phyloP scores from a whole-genome alignment of 73 alveolate genomes.

The Loxodes magnus region DNA sequence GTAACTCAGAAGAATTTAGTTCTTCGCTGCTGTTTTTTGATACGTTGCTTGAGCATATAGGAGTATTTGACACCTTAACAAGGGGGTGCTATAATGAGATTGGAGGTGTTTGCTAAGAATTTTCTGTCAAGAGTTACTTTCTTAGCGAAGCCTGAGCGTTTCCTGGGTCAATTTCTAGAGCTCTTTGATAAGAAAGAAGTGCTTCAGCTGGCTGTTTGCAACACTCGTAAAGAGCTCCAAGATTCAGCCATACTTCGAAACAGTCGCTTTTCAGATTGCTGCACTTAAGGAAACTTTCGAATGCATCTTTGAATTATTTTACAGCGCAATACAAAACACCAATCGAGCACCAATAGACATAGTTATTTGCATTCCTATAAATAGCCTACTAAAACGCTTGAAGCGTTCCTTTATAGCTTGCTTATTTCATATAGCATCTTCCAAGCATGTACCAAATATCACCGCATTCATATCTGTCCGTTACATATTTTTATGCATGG shows the following conservation, averaged over 20 bases:
- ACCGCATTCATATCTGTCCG: slow-evolving; percentile 25
- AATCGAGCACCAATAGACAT: slow-evolving; percentile 41
- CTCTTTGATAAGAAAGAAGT: slow-evolving; percentile 32
- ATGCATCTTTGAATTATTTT: slow-evolving; percentile 38
- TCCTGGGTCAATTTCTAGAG: no score
- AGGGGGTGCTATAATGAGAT: slow-evolving; percentile 6
- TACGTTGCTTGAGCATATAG: slow-evolving; percentile 12
- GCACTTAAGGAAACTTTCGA: slow-evolving; percentile 47
- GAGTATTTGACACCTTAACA: background rate
- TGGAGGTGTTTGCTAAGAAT: background rate
- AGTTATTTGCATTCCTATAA: slow-evolving; percentile 39
- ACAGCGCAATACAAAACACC: slow-evolving; percentile 38
- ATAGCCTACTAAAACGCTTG: slow-evolving; percentile 34
- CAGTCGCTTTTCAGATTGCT: slow-evolving; percentile 31
- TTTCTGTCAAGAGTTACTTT: slow-evolving; percentile 4
- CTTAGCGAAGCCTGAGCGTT: background rate
- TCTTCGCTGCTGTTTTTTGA: background rate
- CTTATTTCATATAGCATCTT: slow-evolving; percentile 36
- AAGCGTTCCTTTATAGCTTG: slow-evolving; percentile 25
- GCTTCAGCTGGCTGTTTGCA: slow-evolving; percentile 66
- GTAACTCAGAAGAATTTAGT: background rate
- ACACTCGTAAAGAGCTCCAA: slow-evolving; percentile 55
- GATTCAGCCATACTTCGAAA: slow-evolving; percentile 50
- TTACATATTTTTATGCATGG: slow-evolving; percentile 28
- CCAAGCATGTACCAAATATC: slow-evolving; percentile 42